phyloP scores from a whole-genome alignment of 805 yeast species.

The Saccharomycopsis javanensis region DNA sequence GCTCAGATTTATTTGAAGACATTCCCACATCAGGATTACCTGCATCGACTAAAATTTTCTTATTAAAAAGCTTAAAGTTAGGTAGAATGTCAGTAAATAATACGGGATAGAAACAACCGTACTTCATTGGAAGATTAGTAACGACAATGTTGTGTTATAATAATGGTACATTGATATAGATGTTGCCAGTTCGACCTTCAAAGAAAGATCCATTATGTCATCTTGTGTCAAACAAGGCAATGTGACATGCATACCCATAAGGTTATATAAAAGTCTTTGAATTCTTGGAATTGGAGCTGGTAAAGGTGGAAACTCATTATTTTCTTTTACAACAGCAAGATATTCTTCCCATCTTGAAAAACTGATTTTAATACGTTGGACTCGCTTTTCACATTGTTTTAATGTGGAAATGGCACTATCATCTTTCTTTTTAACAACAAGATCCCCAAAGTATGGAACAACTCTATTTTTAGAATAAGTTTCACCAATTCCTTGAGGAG shows the following conservation, averaged over 20 bases:
- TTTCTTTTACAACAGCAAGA: slow-evolving; percentile 39
- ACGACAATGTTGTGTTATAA: slow-evolving; percentile 1
- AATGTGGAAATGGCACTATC: slow-evolving; percentile 25
- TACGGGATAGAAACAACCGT: slow-evolving; percentile 57
- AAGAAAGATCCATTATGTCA: slow-evolving; percentile 53
- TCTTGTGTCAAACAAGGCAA: slow-evolving; percentile 38
- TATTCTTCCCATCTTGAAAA: slow-evolving; percentile 79
- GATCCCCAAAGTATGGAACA: slow-evolving; percentile 86
- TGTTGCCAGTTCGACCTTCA: slow-evolving; percentile 52
- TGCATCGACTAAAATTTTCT: slow-evolving; percentile 43
- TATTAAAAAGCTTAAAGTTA: slow-evolving; percentile 47
- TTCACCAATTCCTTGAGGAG: slow-evolving; percentile 80
- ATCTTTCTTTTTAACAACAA: slow-evolving; percentile 39
- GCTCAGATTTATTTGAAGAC: neutral
- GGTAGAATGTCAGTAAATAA: slow-evolving; percentile 51
- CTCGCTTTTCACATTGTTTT: slow-evolving; percentile 51
- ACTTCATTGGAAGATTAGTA: slow-evolving; percentile 27
- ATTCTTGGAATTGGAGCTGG: slow-evolving; percentile 27
- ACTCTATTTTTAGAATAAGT: slow-evolving; percentile 66
- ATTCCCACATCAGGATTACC: slow-evolving; percentile 27
- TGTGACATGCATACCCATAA: slow-evolving; percentile 36
- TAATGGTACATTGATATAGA: slow-evolving; percentile 13
- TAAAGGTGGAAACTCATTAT: slow-evolving; percentile 26
- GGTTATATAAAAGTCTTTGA: slow-evolving; percentile 33
- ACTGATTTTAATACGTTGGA: slow-evolving; percentile 60